A percentile compares a stretch with the other conserved stretches of the same genome.
Evolutionary conservation across 2,329 filamentous ascomycete genomes (phyloP).

Genomic region (Trichoderma oligosporum): DNA sequence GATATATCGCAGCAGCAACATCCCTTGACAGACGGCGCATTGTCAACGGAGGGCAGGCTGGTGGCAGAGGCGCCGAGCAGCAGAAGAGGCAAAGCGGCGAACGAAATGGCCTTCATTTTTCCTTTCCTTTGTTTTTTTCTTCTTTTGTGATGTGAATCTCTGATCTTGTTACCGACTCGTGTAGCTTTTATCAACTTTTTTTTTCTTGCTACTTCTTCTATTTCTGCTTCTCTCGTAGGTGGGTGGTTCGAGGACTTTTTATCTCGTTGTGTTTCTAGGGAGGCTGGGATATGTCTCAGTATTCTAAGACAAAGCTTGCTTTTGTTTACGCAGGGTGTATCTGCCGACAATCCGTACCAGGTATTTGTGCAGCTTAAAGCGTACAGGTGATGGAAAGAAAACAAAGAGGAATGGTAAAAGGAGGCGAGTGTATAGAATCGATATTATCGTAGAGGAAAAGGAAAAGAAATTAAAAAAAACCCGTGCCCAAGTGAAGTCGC

Average conservation of each 20-base stretch:
- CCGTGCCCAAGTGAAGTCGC: background rate
- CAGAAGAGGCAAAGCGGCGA: slow-evolving; percentile 2
- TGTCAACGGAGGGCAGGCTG: slow-evolving; percentile 22
- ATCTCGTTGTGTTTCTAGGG: too few species aligned
- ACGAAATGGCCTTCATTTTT: slow-evolving; percentile 21
- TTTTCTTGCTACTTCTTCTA: too few species aligned
- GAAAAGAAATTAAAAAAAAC: background rate
- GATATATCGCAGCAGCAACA: slow-evolving; percentile 37
- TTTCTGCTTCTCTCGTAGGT: too few species aligned
- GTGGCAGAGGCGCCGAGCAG: slow-evolving; percentile 26
- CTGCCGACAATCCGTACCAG: too few species aligned
- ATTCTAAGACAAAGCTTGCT: too few species aligned
- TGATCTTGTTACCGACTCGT: background rate
- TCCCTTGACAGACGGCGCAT: slow-evolving; percentile 4
- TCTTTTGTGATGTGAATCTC: background rate
- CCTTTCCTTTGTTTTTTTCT: background rate
- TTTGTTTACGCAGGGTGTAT: too few species aligned
- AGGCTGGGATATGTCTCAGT: background rate
- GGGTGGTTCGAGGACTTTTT: too few species aligned
- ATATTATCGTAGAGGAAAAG: too few species aligned
- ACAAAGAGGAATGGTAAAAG: background rate
- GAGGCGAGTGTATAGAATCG: background rate
- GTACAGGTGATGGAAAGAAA: too few species aligned
- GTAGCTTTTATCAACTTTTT: slow-evolving; percentile 5
- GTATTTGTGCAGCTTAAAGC: too few species aligned